Percentiles rank a stretch among this genome's conserved stretches.
Evolutionary conservation across 305 asterid genomes (phyloP).

Genomic region (Fraxinus velutina): DNA sequence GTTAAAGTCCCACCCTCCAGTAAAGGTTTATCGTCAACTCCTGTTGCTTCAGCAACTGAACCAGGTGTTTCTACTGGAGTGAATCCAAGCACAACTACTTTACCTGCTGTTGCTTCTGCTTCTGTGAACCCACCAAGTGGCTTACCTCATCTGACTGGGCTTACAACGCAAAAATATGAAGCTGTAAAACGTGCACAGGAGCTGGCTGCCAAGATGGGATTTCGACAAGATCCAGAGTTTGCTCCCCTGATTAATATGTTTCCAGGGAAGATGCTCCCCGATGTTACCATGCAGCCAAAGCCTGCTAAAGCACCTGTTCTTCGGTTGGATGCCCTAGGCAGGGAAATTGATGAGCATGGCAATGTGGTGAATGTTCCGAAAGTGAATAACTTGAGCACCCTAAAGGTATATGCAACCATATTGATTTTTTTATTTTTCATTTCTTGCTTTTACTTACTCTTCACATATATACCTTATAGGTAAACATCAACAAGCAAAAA

Average conservation of each 20-base stretch:
- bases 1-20: constrained; percentile 32
- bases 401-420: constrained; percentile 50
- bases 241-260: constrained; percentile 78
- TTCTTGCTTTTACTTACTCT: neutral
- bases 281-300: constrained; percentile 70
- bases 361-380: constrained; percentile 72
- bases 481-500: constrained; percentile 88
- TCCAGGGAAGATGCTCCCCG: constrained; percentile 80
- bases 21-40: constrained; percentile 37
- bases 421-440: neutral
- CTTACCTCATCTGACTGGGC: constrained; percentile 66
- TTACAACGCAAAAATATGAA: constrained; percentile 70
- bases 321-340: constrained; percentile 85
- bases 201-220: constrained; percentile 86
- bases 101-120: constrained; percentile 26
- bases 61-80: constrained; percentile 27
- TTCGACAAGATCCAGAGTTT: constrained; percentile 85
- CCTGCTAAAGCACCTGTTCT: constrained; percentile 88
- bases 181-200: constrained; percentile 89
- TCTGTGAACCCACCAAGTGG: constrained; percentile 39
- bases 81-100: constrained; percentile 26
- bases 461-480: constrained; percentile 35
- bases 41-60: constrained; percentile 29
- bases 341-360: constrained; percentile 94
- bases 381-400: constrained; percentile 74